Percentiles rank a stretch among this genome's conserved stretches.
phyloP scores from a whole-genome alignment of 1,284 basidiomycete species.

The Pseudozyma pruni region DNA sequence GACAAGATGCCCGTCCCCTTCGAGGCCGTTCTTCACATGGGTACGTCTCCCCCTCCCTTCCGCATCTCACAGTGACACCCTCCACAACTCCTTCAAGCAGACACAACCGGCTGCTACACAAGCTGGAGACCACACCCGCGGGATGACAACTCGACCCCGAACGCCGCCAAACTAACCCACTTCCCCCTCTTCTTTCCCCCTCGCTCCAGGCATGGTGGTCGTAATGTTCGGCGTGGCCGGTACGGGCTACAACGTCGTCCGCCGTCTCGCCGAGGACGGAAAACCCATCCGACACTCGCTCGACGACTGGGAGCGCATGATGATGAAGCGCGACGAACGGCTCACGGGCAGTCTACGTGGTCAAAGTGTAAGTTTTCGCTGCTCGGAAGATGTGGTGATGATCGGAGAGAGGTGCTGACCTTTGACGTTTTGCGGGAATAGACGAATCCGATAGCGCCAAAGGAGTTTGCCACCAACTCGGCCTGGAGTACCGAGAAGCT shows the following conservation, averaged over 20 bases:
- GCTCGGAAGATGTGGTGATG: background rate
- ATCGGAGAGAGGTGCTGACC: no score
- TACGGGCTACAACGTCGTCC: conserved; percentile 63
- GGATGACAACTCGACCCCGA: no score
- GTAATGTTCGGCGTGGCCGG: conserved; percentile 67
- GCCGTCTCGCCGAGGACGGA: conserved; percentile 63
- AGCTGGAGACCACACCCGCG: no score
- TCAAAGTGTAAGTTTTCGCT: conserved; percentile 60
- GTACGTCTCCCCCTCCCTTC: conserved; percentile 13
- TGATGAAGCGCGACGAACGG: conserved; percentile 66
- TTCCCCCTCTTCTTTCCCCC: no score
- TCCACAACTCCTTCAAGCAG: no score
- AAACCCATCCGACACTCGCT: conserved; percentile 66
- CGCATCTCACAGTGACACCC: no score
- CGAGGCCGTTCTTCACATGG: conserved; percentile 67
- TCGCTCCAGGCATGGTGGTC: conserved; percentile 57
- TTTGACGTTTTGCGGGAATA: conserved; percentile 14
- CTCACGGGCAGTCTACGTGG: conserved; percentile 64
- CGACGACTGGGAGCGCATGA: conserved; percentile 67
- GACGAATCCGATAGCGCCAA: conserved; percentile 60
- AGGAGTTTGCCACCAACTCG: conserved; percentile 64
- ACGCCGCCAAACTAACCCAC: no score
- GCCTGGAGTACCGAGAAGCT: conserved; percentile 62
- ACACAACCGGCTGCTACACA: no score
- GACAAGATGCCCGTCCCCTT: conserved; percentile 68